phyloP scores from a whole-genome alignment of 345 rosid species.

The Mangifera indica region DNA sequence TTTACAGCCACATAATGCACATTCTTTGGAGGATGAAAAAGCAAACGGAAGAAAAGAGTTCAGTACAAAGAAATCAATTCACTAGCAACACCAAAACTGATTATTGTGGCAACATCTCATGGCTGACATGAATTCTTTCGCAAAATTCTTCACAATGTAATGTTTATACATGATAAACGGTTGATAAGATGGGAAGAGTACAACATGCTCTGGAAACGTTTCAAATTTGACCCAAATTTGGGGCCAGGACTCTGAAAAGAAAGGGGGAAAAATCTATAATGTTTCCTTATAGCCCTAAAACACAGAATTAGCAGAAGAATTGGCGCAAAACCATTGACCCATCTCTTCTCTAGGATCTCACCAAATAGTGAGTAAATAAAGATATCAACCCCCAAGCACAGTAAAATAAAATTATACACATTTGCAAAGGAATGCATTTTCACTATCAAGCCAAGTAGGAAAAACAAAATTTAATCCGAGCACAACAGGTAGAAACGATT shows the following conservation, averaged over 20 bases:
- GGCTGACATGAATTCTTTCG: conserved; percentile 22
- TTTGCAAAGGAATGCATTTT: conserved; percentile 45
- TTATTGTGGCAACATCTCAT: conserved; percentile 18
- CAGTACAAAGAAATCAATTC: background rate
- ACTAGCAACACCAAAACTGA: background rate
- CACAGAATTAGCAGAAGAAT: background rate
- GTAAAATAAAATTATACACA: conserved; percentile 47
- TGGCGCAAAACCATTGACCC: conserved; percentile 26
- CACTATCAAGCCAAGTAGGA: conserved; percentile 20
- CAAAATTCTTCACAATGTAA: conserved; percentile 51
- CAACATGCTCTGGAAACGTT: conserved; percentile 39
- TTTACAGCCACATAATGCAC: background rate
- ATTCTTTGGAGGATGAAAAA: background rate
- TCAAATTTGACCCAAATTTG: conserved; percentile 27
- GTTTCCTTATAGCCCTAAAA: conserved; percentile 12
- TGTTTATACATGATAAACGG: conserved; percentile 44
- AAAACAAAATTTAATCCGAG: conserved; percentile 17
- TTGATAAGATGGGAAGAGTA: conserved; percentile 31
- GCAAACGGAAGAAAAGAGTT: background rate
- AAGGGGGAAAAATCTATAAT: conserved; percentile 18
- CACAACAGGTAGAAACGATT: conserved; percentile 2
- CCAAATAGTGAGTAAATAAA: conserved; percentile 22
- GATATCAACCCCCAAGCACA: conserved; percentile 29
- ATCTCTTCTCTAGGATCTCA: conserved; percentile 30
- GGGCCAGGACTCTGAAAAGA: conserved; percentile 13